Evolutionary conservation across 805 yeast species (phyloP), one percentile per base, ranked within the genome.

Genomic region (Candida cerambycidarum): DNA sequence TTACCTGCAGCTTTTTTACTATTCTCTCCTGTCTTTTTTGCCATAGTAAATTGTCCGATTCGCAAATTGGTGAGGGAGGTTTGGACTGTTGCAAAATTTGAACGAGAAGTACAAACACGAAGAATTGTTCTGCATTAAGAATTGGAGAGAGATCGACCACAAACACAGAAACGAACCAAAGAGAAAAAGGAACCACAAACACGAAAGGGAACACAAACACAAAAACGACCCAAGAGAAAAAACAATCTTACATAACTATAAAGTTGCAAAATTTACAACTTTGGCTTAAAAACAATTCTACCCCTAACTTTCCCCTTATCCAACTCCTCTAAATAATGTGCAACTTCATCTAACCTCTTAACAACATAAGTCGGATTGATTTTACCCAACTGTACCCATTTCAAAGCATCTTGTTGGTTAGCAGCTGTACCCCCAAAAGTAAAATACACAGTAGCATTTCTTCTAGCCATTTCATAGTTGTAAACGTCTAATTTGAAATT

Each of bases 1-100:
- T 81, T 78, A 21, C 85, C 85, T 5, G 79, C 79, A 0, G 75
- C 84, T 56, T 78, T 78, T 61, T 77, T 78, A 24, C 74, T 48
- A 63, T 77, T 78, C 48, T 73, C 80, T 30, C 71, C 78, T 18
- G 65, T 65, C 50, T 63, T 48, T 56, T 73, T 73, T 4, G 79
- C 81, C 81, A 76, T 76, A 38, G 17, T 28, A 25, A n/a, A n/a
- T n/a, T n/a, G n/a, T 31, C 25, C 39, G 32, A 36, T n/a, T 25
- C 37, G 35, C 31, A 17, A n/a, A n/a, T n/a, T n/a, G n/a, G n/a
- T n/a, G n/a, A n/a, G n/a, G n/a, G n/a, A n/a, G n/a, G n/a, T n/a
- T n/a, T n/a, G n/a, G n/a, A n/a, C n/a, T n/a, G n/a, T n/a, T n/a
- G n/a, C n/a, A 21, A 21, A 21, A 21, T 8, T 8, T 21, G 23